Evolutionary conservation across 371 early-diverging fungal genomes (phyloP), one percentile per base, ranked within the genome.

Genomic region (Haplosporangium sp.): DNA sequence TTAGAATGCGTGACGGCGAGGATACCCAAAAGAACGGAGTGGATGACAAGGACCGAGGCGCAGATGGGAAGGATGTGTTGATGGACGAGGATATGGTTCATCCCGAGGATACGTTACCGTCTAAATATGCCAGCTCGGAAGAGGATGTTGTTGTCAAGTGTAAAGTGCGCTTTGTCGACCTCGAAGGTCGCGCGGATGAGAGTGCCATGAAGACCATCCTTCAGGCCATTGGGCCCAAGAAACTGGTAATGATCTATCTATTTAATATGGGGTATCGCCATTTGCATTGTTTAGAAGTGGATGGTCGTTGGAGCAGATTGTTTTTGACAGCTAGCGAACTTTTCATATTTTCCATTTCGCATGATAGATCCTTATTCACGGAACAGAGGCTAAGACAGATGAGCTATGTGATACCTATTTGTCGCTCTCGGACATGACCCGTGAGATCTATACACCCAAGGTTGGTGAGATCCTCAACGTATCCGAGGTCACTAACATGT

Each of bases 101-200:
- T 48, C 71, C 69, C 1, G 83, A 85, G 47, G 75, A 86, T 43
- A 84, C 81, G 23, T 73, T 86, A 21, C 98, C 97, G 0, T 93
- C 90, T 10, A 97, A 97, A 81, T 93, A 94, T 70, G 83, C 92
- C 9, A 76, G 72, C 21, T 81, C 83, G 40, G 81, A 87, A 40
- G 81, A 87, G 43, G 82, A 81, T n/a, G 61, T 97, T 14, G 60
- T 83, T 0, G 69, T 97, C 13, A 82, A 77, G 8, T 97, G 97
- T 79, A 82, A 86, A 50, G 69, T 97, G 23, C 82, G 87, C 45
- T 97, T 91, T 81, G 89, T 98, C 6, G 98, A 97, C 83, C 82
- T 97, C 58, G 97, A 96, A 75, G 98, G 98, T 43, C 86, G 92
- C 21, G 87, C 96, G 0, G 98, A 98, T 80, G 95, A 94, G 60